These are phyloP conservation scores for Aspergillus uvarum DNA, from an alignment of 2,329 filamentous ascomycete species.

Conservation along the genomic window DNA sequence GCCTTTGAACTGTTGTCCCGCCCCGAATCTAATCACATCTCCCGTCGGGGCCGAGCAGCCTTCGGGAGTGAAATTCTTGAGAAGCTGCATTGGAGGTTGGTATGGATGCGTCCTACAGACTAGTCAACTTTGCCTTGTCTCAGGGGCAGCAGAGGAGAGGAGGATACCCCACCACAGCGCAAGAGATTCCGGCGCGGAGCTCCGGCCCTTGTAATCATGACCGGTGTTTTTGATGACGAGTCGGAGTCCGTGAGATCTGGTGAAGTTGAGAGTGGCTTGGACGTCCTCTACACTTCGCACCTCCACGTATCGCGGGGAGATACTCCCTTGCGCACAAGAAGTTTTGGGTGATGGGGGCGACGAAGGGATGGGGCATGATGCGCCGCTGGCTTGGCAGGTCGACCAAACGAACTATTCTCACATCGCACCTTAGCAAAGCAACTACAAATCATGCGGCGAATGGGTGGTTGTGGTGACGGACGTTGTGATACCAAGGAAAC, in stretches of 20 bases:
- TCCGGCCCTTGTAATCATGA: conserved; percentile 17
- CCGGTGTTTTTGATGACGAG: conserved; percentile 17
- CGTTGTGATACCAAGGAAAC: no score
- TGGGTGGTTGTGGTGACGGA: no score
- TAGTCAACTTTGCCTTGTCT: neutral
- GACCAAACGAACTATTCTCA: no score
- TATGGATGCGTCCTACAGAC: conserved; percentile 14
- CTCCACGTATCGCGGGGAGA: conserved; percentile 14
- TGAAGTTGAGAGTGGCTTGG: conserved; percentile 9
- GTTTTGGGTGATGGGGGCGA: no score
- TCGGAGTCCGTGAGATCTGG: conserved; percentile 2
- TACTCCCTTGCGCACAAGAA: conserved; percentile 12
- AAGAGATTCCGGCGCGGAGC: conserved; percentile 12
- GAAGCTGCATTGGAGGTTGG: conserved; percentile 18
- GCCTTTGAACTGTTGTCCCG: conserved; percentile 18
- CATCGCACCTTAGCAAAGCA: no score
- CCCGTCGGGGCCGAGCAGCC: conserved; percentile 12
- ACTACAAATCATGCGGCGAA: no score
- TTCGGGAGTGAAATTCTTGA: conserved; percentile 14
- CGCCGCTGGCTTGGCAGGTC: no score
- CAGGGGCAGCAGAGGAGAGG: neutral
- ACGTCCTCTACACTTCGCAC: conserved; percentile 11
- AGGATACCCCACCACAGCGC: conserved; percentile 12
- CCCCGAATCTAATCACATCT: conserved; percentile 17
- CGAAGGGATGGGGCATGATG: no score